phyloP scores from a whole-genome alignment of 345 rosid genomes.

The Syzygium grande region DNA sequence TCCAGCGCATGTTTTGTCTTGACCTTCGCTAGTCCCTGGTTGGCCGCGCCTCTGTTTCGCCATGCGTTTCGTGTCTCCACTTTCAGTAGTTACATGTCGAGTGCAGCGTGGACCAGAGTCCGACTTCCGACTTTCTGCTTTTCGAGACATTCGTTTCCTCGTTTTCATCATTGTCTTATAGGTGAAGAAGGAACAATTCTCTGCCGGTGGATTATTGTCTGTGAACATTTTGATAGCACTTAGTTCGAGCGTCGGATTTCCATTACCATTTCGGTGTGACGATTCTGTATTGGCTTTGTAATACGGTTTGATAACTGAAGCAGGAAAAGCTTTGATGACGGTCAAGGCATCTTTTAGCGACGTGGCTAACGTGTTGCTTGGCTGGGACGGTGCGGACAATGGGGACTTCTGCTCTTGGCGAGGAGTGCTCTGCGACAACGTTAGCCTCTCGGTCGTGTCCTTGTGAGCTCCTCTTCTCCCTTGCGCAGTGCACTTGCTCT shows the following conservation, averaged over 20 bases:
- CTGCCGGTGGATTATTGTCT: background rate
- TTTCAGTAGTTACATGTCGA: background rate
- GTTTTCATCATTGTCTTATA: background rate
- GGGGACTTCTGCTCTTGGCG: conserved; percentile 80
- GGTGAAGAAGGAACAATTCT: background rate
- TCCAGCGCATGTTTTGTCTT: background rate
- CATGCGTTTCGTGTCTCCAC: background rate
- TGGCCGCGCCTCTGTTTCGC: background rate
- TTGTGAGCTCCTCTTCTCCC: conserved; percentile 31
- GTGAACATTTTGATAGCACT: background rate
- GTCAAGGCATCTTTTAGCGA: conserved; percentile 72
- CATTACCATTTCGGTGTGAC: background rate
- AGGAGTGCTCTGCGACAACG: conserved; percentile 71
- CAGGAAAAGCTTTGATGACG: conserved; percentile 74
- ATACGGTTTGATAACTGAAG: background rate
- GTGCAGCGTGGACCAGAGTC: background rate
- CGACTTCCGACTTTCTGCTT: background rate
- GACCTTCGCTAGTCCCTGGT: background rate
- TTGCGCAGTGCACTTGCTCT: background rate
- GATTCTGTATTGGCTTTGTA: background rate
- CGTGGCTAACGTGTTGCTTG: conserved; percentile 55
- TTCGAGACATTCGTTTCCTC: background rate
- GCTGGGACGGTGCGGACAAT: conserved; percentile 70
- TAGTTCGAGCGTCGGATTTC: background rate
- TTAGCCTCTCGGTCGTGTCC: conserved; percentile 50